These are phyloP conservation scores for Cytospora piceicola DNA, from an alignment of 2,329 filamentous ascomycete genomes.

Conservation along the genomic window DNA sequence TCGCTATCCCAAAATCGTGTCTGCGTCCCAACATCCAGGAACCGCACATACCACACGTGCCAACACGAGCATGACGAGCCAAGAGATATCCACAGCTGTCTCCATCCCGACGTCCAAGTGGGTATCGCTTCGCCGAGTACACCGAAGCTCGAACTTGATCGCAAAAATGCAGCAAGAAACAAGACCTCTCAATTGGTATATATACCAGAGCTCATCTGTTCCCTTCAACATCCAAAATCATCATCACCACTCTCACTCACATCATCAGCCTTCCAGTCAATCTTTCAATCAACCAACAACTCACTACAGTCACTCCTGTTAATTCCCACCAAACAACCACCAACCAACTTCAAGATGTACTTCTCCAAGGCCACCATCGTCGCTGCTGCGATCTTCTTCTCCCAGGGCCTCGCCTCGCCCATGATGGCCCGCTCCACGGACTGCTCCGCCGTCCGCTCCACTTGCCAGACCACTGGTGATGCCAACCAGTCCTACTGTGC, in stretches of 20 bases:
- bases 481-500: conserved; percentile 6
- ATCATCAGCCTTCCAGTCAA: neutral
- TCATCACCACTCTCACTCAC: neutral
- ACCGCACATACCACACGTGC: neutral
- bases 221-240: neutral
- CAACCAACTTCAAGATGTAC: conserved; percentile 22
- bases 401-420: conserved; percentile 14
- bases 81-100: neutral
- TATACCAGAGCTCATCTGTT: neutral
- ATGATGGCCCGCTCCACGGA: conserved; percentile 1
- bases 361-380: conserved; percentile 26
- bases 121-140: neutral
- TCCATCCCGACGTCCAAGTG: neutral
- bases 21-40: neutral
- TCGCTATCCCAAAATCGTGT: neutral
- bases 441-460: neutral
- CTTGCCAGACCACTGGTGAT: neutral
- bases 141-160: neutral
- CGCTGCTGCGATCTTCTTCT: conserved; percentile 15
- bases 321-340: conserved; percentile 12
- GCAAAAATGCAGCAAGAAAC: neutral
- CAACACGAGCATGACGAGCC: neutral
- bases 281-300: neutral
- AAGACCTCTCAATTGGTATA: neutral
- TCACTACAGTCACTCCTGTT: conserved; percentile 12